Evolutionary conservation across 495 filamentous ascomycete genomes (phyloP).

Genomic region (Aspergillus bertholletiae): DNA sequence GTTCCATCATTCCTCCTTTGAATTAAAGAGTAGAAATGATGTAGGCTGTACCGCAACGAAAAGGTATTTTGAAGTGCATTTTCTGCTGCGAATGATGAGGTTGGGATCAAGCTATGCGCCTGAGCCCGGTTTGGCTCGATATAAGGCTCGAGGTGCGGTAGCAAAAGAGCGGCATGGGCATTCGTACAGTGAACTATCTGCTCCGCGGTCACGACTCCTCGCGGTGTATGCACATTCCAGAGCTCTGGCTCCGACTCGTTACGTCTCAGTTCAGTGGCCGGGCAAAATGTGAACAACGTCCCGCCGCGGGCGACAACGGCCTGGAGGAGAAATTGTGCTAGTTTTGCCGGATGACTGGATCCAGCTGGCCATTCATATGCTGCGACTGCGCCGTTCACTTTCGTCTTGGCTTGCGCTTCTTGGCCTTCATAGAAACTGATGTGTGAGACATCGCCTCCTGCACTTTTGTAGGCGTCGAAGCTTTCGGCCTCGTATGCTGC

Average conservation of each 20-base stretch:
- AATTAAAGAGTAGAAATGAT: conserved; percentile 30
- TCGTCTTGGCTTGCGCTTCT: conserved; percentile 20
- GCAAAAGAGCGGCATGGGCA: conserved; percentile 25
- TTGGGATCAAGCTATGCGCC: conserved; percentile 26
- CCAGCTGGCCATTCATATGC: conserved; percentile 34
- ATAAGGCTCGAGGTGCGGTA: conserved; percentile 22
- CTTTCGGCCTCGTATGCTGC: conserved; percentile 24
- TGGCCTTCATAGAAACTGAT: conserved; percentile 21
- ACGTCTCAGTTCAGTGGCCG: conserved; percentile 15
- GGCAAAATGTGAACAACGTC: conserved; percentile 25
- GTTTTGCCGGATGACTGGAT: conserved; percentile 29
- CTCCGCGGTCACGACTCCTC: conserved; percentile 17
- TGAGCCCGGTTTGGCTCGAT: conserved; percentile 27
- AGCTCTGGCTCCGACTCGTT: background rate
- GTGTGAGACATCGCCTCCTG: conserved; percentile 26
- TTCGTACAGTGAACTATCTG: conserved; percentile 32
- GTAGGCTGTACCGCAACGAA: conserved; percentile 27
- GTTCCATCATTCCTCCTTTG: conserved; percentile 25
- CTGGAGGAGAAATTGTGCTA: conserved; percentile 26
- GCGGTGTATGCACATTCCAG: conserved; percentile 25
- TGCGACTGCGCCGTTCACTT: conserved; percentile 21
- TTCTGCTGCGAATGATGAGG: conserved; percentile 13
- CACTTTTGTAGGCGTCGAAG: conserved; percentile 20
- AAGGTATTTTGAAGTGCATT: conserved; percentile 20
- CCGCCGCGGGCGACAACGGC: conserved; percentile 19